phyloP scores from a whole-genome alignment of 169 alveolate genomes.

The Eimeria acervulina region DNA sequence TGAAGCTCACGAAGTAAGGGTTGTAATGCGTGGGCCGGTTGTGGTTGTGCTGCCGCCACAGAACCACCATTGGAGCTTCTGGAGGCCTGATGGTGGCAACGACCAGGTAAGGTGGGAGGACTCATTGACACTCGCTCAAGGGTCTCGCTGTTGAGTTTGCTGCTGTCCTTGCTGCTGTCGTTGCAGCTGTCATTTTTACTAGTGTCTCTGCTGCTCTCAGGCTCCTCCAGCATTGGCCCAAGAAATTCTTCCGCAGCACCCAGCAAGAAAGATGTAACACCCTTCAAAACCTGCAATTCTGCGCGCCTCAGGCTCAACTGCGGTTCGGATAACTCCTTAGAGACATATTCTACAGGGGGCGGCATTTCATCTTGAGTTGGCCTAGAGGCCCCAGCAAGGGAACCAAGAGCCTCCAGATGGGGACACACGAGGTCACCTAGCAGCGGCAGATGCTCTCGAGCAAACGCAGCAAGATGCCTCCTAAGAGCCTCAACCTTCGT shows the following conservation, averaged over 20 bases:
- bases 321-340: neutral
- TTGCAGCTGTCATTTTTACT: neutral
- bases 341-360: neutral
- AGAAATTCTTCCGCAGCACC: conserved; percentile 42
- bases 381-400: neutral
- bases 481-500: conserved; percentile 13
- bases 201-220: conserved; percentile 14
- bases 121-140: neutral
- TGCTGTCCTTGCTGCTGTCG: neutral
- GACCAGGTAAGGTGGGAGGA: neutral
- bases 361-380: neutral
- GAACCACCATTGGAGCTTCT: neutral
- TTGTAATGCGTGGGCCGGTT: neutral
- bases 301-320: conserved; percentile 33
- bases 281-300: conserved; percentile 53
- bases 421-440: conserved; percentile 72
- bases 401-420: conserved; percentile 50
- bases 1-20: conserved; percentile 27
- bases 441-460: conserved; percentile 70
- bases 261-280: conserved; percentile 51
- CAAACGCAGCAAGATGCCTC: conserved; percentile 69
- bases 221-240: conserved; percentile 29
- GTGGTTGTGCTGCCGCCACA: neutral
- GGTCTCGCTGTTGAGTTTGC: neutral
- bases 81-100: neutral